Conservation (phyloP, 257 asterid genomes). For the Fraxinus excelsior region DNA sequence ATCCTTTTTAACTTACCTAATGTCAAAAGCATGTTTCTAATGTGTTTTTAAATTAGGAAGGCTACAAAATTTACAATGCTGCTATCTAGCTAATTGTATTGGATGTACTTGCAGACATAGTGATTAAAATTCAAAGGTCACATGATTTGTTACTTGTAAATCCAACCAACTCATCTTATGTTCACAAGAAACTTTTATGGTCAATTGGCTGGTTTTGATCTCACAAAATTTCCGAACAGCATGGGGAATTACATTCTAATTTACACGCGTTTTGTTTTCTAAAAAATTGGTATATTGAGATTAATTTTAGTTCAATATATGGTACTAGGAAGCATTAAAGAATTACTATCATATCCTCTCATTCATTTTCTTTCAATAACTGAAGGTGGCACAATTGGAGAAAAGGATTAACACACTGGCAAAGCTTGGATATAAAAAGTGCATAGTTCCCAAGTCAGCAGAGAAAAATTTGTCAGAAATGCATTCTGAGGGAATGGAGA, state of each 20-base stretch:
- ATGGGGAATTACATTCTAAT: neutral
- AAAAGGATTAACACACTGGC: slow-evolving; percentile 73
- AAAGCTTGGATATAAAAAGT: slow-evolving; percentile 80
- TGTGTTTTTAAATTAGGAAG: neutral
- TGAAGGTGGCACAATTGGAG: slow-evolving; percentile 82
- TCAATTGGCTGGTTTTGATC: neutral
- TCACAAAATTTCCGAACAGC: neutral
- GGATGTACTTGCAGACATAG: neutral
- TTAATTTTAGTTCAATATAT: neutral
- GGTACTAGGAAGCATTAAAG: neutral
- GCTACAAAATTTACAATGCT: neutral
- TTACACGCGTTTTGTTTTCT: neutral
- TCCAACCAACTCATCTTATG: neutral
- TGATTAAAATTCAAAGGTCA: neutral
- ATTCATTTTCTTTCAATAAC: neutral
- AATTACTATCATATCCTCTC: neutral
- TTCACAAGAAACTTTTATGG: neutral
- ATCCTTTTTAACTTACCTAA: slow-evolving; percentile 7
- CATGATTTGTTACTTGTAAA: neutral
- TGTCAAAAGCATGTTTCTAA: neutral
- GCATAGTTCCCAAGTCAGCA: slow-evolving; percentile 68
- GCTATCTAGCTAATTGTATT: neutral
- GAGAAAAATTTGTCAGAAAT: slow-evolving; percentile 45
- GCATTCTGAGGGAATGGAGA: slow-evolving; percentile 52
- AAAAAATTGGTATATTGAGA: neutral